Evolutionary conservation across 352 stramenopile genomes (phyloP).

Genomic region (Globisporangium barbulae): DNA sequence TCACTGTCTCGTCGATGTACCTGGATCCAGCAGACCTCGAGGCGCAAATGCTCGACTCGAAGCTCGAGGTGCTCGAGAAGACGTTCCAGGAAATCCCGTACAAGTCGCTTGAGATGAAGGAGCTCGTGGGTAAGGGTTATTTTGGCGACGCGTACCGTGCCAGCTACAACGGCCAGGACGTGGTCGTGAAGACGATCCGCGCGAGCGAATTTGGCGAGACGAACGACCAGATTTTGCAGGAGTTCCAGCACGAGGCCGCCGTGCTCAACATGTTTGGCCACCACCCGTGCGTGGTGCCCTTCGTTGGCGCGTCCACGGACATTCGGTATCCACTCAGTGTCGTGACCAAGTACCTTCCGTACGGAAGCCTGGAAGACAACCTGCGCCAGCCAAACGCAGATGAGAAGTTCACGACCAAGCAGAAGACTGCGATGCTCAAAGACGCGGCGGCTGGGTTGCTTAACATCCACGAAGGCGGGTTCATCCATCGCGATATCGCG

Average conservation of each 20-base stretch:
- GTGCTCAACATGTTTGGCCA: constrained; percentile 83
- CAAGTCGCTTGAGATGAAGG: constrained; percentile 57
- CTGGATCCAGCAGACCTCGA: constrained; percentile 42
- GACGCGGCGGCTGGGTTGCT: constrained; percentile 68
- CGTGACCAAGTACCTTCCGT: constrained; percentile 72
- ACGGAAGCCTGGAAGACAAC: constrained; percentile 72
- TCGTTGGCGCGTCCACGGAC: constrained; percentile 75
- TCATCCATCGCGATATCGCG: constrained; percentile 79
- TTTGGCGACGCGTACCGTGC: constrained; percentile 79
- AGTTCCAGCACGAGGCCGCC: constrained; percentile 80
- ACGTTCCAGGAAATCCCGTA: constrained; percentile 79
- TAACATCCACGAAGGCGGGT: constrained; percentile 85
- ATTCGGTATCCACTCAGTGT: constrained; percentile 58
- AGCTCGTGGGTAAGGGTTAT: constrained; percentile 71
- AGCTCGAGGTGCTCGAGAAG: constrained; percentile 72
- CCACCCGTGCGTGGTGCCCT: constrained; percentile 78
- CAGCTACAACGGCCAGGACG: constrained; percentile 55
- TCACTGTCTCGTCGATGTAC: constrained; percentile 46
- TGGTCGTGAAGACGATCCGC: constrained; percentile 82
- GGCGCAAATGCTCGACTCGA: constrained; percentile 47
- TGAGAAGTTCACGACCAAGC: constrained; percentile 25
- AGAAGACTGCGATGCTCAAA: constrained; percentile 67
- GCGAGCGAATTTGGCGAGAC: constrained; percentile 72
- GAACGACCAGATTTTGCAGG: constrained; percentile 68
- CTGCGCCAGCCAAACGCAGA: constrained; percentile 31